A percentile compares a stretch with the other conserved stretches of the same genome.
These are phyloP conservation scores for Aureobasidium mangrovei DNA, from an alignment of 2,329 filamentous ascomycete species.

Conservation along the genomic window DNA sequence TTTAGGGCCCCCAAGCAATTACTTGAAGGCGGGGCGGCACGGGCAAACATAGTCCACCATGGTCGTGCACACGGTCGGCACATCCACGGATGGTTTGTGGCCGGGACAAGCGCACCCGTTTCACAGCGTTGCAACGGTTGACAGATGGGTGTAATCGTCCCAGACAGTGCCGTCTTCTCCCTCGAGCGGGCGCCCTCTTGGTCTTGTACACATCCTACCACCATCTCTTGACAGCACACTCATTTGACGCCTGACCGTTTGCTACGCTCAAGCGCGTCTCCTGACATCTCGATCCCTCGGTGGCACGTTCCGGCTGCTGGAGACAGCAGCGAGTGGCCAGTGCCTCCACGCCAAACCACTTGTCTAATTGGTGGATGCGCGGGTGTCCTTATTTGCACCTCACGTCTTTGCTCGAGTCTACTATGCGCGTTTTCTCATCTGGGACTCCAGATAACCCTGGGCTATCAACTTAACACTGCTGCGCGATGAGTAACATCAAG, in stretches of 20 bases:
- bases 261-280: background rate
- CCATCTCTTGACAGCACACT: constrained; percentile 5
- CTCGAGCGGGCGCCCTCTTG: background rate
- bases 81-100: constrained; percentile 5
- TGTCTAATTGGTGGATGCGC: constrained; percentile 13
- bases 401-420: constrained; percentile 5
- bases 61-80: background rate
- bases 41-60: background rate
- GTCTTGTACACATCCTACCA: background rate
- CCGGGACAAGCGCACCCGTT: constrained; percentile 6
- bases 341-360: constrained; percentile 10
- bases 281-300: background rate
- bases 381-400: constrained; percentile 9
- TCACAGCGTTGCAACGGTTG: constrained; percentile 7
- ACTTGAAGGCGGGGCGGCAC: constrained; percentile 9
- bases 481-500: background rate
- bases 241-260: background rate
- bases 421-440: constrained; percentile 2
- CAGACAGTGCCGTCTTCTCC: background rate
- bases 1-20: constrained; percentile 1
- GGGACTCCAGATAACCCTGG: constrained; percentile 3
- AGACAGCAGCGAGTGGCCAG: constrained; percentile 9
- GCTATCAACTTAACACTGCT: background rate
- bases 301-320: background rate
- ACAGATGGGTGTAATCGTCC: background rate